These are phyloP conservation scores for Podospora pseudoanserina DNA, from an alignment of 495 filamentous ascomycete genomes.

Conservation along the genomic window DNA sequence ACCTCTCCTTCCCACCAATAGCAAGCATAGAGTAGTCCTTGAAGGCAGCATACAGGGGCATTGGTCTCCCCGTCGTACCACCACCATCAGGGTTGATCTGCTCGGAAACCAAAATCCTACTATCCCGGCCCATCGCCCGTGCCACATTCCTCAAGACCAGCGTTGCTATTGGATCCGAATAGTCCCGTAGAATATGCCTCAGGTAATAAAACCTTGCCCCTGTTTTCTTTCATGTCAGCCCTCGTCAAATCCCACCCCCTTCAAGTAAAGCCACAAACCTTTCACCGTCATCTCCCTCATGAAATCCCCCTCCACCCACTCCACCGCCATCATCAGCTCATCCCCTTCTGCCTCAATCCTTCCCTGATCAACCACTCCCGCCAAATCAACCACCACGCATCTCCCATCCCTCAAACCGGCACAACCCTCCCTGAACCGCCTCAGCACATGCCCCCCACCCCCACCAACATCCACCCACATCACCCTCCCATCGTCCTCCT, in stretches of 20 bases:
- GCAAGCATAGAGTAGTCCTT: conserved; percentile 39
- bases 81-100: conserved; percentile 28
- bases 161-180: conserved; percentile 32
- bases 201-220: conserved; percentile 35
- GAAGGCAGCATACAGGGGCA: conserved; percentile 31
- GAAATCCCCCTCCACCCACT: conserved; percentile 30
- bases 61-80: conserved; percentile 1
- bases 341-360: conserved; percentile 15
- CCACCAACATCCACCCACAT: conserved; percentile 42
- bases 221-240: background rate
- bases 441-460: conserved; percentile 35
- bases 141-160: conserved; percentile 29
- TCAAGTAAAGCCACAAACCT: conserved; percentile 7
- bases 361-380: conserved; percentile 27
- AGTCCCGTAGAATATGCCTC: conserved; percentile 37
- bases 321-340: conserved; percentile 21
- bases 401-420: conserved; percentile 21
- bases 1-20: conserved; percentile 40
- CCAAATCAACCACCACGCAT: conserved; percentile 37
- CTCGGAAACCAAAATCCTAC: conserved; percentile 35
- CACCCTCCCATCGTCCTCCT: conserved; percentile 11
- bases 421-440: conserved; percentile 27
- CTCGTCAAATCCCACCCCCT: no score
- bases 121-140: conserved; percentile 23
- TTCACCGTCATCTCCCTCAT: conserved; percentile 30